A percentile compares a stretch with the other conserved stretches of the same genome.
Evolutionary conservation across 2,329 filamentous ascomycete genomes (phyloP).

Genomic region (Microcyclosporella mali): DNA sequence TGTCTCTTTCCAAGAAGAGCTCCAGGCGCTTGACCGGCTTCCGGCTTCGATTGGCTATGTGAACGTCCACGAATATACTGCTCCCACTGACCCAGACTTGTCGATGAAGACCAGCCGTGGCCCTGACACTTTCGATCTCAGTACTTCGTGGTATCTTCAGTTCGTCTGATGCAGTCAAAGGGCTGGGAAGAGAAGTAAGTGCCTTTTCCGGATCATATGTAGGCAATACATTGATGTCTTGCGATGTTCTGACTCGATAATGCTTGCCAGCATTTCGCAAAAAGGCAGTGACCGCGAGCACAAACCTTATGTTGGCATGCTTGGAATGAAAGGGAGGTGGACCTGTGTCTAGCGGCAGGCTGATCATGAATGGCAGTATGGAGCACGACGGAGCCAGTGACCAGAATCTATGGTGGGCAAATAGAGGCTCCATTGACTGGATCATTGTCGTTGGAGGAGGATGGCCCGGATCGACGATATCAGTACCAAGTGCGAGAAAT

Average conservation of each 20-base stretch:
- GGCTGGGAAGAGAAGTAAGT: slow-evolving; percentile 47
- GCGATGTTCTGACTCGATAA: slow-evolving; percentile 46
- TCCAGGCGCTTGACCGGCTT: slow-evolving; percentile 47
- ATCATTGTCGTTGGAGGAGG: slow-evolving; percentile 48
- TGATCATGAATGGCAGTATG: slow-evolving; percentile 47
- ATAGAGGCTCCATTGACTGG: slow-evolving; percentile 37
- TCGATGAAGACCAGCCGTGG: slow-evolving; percentile 51
- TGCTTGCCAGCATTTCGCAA: slow-evolving; percentile 44
- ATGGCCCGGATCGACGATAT: slow-evolving; percentile 46
- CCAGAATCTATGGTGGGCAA: slow-evolving; percentile 41
- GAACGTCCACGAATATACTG: slow-evolving; percentile 50
- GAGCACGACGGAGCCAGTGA: slow-evolving; percentile 43
- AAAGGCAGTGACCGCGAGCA: slow-evolving; percentile 43
- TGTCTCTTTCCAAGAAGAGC: slow-evolving; percentile 46
- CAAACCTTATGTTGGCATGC: slow-evolving; percentile 46
- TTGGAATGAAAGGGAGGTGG: slow-evolving; percentile 50
- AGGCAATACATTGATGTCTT: slow-evolving; percentile 46
- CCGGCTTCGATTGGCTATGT: slow-evolving; percentile 46
- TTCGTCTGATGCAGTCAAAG: slow-evolving; percentile 46
- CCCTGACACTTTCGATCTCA: slow-evolving; percentile 39
- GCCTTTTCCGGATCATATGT: slow-evolving; percentile 54
- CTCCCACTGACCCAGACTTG: slow-evolving; percentile 55
- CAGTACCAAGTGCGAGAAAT: slow-evolving; percentile 48
- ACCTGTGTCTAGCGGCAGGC: slow-evolving; percentile 49
- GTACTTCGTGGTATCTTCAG: slow-evolving; percentile 37